Conservation (phyloP, 2,329 filamentous ascomycete species). For the Sporothrix brunneoviolacea region DNA sequence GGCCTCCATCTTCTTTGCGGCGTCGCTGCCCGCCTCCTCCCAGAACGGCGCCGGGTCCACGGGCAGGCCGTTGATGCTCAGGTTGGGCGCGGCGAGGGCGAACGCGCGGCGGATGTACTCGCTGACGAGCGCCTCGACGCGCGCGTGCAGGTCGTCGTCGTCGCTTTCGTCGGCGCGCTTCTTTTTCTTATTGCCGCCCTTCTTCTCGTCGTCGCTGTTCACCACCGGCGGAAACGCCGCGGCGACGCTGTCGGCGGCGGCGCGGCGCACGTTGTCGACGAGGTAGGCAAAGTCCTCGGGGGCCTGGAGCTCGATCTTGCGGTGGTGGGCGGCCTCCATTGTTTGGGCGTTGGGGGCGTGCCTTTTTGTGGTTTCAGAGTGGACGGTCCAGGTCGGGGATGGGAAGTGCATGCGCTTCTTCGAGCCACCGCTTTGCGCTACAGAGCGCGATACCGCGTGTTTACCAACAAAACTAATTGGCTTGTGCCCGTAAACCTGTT, state of each 20-base stretch:
- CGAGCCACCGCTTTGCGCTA: too few relatives aligned
- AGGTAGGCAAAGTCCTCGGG: constrained; percentile 66
- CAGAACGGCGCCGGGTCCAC: constrained; percentile 31
- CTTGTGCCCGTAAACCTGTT: not conserved
- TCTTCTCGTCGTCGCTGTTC: constrained; percentile 25
- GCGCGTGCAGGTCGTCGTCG: constrained; percentile 52
- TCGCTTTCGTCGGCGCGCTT: constrained; percentile 21
- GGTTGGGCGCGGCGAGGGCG: constrained; percentile 50
- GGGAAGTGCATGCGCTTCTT: too few relatives aligned
- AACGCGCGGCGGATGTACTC: constrained; percentile 60
- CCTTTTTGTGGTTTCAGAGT: too few relatives aligned
- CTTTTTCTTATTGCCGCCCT: not conserved
- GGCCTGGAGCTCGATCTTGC: constrained; percentile 75
- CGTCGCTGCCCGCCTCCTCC: not conserved
- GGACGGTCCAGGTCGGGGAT: too few relatives aligned
- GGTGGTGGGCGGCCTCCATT: constrained; percentile 44
- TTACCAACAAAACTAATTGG: constrained; percentile 1
- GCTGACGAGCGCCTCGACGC: constrained; percentile 54
- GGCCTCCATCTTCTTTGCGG: not conserved
- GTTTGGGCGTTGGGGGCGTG: not conserved
- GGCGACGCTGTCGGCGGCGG: constrained; percentile 60
- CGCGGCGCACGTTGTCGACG: constrained; percentile 60
- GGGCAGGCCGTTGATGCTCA: constrained; percentile 56
- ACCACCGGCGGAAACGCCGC: constrained; percentile 61
- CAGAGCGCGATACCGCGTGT: not conserved